A percentile compares a stretch with the other conserved stretches of the same genome.
Conservation (phyloP, 306 rosid genomes). For the Pyrus communis region DNA sequence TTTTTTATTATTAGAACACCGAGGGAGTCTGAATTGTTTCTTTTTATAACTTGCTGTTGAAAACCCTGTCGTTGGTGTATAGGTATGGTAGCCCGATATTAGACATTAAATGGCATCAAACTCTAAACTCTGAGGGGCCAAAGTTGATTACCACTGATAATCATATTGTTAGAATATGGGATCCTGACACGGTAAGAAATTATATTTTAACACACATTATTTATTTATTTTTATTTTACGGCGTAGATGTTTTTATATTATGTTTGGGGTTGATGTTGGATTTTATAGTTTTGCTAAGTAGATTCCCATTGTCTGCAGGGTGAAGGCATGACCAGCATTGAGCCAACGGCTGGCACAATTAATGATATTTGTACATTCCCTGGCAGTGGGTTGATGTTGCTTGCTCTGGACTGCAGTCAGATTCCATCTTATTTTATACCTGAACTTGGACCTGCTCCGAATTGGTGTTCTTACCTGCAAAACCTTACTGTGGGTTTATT, state of each 20-base stretch:
- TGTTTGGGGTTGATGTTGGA: not conserved
- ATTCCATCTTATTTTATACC: conserved; percentile 90
- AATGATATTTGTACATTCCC: conserved; percentile 75
- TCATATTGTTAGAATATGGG: conserved; percentile 86
- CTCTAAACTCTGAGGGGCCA: conserved; percentile 62
- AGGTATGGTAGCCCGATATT: conserved; percentile 90
- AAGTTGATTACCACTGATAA: conserved; percentile 71
- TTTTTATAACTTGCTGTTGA: conserved; percentile 5
- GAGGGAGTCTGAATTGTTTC: not conserved
- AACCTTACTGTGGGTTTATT: conserved; percentile 63
- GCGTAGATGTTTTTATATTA: not conserved
- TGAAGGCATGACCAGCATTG: conserved; percentile 91
- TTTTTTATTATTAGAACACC: not conserved
- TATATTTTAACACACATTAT: not conserved
- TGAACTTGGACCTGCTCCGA: conserved; percentile 94
- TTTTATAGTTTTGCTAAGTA: not conserved
- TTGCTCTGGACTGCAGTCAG: conserved; percentile 81
- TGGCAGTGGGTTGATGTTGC: conserved; percentile 80
- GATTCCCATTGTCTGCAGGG: conserved; percentile 46
- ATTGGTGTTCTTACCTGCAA: conserved; percentile 86
- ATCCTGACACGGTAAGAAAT: conserved; percentile 64
- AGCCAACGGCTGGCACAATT: conserved; percentile 67
- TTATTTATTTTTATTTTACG: not conserved
- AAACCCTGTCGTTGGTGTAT: conserved; percentile 12
- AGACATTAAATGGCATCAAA: conserved; percentile 92